A percentile compares a stretch with the other conserved stretches of the same genome.
phyloP scores from a whole-genome alignment of 2,329 filamentous ascomycete genomes.

The Torrubiella hemipterigena region DNA sequence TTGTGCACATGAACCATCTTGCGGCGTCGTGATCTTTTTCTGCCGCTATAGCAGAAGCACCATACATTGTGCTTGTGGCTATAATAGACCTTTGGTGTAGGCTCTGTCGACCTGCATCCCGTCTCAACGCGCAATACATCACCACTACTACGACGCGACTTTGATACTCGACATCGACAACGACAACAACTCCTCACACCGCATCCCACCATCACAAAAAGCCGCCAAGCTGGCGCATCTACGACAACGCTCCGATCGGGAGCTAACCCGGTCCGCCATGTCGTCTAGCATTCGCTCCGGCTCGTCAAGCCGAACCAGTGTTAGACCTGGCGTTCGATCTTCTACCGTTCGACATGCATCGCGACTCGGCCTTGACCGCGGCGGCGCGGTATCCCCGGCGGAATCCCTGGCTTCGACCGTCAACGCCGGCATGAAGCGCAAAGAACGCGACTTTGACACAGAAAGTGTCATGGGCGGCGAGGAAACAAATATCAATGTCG shows the following conservation, averaged over 20 bases:
- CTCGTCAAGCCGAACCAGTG: conserved; percentile 12
- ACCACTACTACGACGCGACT: no score
- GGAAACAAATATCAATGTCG: conserved; percentile 96
- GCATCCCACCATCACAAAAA: conserved; percentile 5
- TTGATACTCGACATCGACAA: no score
- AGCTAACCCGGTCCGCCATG: conserved; percentile 22
- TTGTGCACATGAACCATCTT: background rate
- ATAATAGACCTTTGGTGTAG: background rate
- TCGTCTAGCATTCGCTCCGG: conserved; percentile 15
- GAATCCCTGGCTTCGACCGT: conserved; percentile 51
- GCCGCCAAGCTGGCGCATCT: conserved; percentile 19
- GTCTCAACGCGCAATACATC: no score
- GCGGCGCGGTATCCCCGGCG: conserved; percentile 53
- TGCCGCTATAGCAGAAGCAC: no score
- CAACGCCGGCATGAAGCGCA: conserved; percentile 60
- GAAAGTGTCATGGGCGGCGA: conserved; percentile 41
- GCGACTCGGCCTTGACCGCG: conserved; percentile 11
- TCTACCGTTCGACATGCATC: conserved; percentile 14
- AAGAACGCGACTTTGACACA: conserved; percentile 72
- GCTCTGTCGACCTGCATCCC: background rate
- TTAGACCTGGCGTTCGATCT: conserved; percentile 12
- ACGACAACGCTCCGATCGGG: conserved; percentile 24
- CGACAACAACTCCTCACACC: background rate
- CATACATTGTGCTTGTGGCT: no score
- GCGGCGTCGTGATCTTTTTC: no score